Percentiles rank a stretch among this genome's conserved stretches.
Evolutionary conservation across 257 asterid species (phyloP).

Genomic region (Handroanthus guayacan): DNA sequence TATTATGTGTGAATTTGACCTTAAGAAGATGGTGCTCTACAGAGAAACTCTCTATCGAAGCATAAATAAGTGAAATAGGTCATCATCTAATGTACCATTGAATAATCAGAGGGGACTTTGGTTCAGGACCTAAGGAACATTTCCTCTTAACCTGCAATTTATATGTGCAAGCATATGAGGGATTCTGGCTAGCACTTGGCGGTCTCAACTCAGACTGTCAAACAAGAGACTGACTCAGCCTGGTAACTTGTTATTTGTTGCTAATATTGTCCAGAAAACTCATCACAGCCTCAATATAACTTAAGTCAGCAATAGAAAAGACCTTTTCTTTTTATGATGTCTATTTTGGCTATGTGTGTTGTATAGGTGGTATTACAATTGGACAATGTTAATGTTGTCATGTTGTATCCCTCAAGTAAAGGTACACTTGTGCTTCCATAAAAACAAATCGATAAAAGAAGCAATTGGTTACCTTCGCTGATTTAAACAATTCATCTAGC

Average conservation of each 20-base stretch:
- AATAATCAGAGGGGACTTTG: no score
- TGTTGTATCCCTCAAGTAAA: no score
- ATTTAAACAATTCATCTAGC: no score
- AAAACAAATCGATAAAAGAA: no score
- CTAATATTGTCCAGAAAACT: neutral
- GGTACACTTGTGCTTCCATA: no score
- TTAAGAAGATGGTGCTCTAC: constrained; percentile 3
- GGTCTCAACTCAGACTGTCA: neutral
- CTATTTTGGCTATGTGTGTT: no score
- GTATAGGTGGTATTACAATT: no score
- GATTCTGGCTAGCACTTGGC: neutral
- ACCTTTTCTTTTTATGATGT: no score
- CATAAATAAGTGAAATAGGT: constrained; percentile 20
- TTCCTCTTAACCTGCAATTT: constrained; percentile 42
- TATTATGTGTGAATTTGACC: neutral
- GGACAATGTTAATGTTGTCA: no score
- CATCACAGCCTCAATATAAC: no score
- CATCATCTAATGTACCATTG: constrained; percentile 21
- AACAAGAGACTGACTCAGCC: neutral
- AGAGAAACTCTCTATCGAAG: constrained; percentile 19
- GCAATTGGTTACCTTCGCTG: no score
- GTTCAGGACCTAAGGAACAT: neutral
- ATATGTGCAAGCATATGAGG: neutral
- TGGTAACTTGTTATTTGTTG: neutral
- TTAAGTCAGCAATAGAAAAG: no score